A percentile compares a stretch with the other conserved stretches of the same genome.
These are phyloP conservation scores for Grosmannia clavigera DNA, from an alignment of 2,329 filamentous ascomycete genomes.

Conservation along the genomic window DNA sequence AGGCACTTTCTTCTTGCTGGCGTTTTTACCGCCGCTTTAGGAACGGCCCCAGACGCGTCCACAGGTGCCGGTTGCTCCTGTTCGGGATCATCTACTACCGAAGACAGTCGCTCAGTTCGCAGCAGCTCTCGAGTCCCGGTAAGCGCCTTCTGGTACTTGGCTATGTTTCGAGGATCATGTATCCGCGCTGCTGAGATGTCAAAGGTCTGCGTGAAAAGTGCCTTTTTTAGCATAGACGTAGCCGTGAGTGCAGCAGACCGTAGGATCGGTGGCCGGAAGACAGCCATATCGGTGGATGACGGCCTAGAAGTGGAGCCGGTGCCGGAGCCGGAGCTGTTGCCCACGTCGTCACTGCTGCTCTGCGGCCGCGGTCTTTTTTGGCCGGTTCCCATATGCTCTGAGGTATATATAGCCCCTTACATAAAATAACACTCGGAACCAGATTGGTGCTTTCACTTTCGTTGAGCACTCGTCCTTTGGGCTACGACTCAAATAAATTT, in stretches of 20 bases:
- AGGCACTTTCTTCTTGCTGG: constrained; percentile 39
- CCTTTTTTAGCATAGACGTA: constrained; percentile 52
- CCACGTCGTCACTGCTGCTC: constrained; percentile 6
- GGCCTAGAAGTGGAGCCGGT: neutral
- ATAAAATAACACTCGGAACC: neutral
- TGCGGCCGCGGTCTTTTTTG: constrained; percentile 11
- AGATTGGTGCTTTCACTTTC: neutral
- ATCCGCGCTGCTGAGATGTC: constrained; percentile 69
- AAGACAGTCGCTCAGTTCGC: constrained; percentile 46
- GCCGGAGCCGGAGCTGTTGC: constrained; percentile 12
- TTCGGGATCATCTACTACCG: constrained; percentile 53
- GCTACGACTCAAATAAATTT: neutral
- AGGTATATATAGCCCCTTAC: neutral
- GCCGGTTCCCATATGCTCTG: constrained; percentile 6
- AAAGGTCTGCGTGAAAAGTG: constrained; percentile 67
- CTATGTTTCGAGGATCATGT: constrained; percentile 62
- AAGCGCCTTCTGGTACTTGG: constrained; percentile 55
- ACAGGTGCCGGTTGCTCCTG: constrained; percentile 16
- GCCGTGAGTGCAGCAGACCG: constrained; percentile 52
- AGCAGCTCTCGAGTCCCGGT: constrained; percentile 55
- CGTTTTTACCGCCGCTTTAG: neutral
- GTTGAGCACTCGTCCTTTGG: neutral
- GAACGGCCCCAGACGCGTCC: neutral
- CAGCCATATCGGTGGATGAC: constrained; percentile 28
- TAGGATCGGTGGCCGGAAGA: constrained; percentile 69